Conservation (phyloP, 73 alveolate genomes). For the Tetrahymena elliotti region DNA sequence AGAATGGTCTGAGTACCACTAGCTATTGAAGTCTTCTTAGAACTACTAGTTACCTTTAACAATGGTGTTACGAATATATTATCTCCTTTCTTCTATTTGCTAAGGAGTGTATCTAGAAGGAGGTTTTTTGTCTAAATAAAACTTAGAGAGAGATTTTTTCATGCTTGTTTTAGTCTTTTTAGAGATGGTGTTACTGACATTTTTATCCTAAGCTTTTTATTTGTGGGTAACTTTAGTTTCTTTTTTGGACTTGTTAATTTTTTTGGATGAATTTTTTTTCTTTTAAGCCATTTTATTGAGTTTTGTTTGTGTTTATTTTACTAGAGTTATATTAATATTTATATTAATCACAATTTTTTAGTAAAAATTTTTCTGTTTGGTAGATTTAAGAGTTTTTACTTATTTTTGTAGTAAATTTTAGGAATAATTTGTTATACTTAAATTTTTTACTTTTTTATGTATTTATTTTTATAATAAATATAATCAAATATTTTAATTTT, state of each 20-base stretch:
- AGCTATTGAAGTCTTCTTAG: background rate
- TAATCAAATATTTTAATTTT: background rate
- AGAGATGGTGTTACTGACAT: background rate
- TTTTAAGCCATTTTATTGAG: background rate
- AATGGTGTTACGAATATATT: background rate
- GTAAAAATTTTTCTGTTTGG: background rate
- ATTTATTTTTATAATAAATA: background rate
- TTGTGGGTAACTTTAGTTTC: background rate
- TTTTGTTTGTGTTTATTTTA: background rate
- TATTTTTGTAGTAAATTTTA: background rate
- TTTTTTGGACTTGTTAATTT: background rate
- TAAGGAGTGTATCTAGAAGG: background rate
- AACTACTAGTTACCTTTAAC: background rate
- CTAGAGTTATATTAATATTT: background rate
- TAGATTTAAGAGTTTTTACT: background rate
- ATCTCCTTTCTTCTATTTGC: background rate
- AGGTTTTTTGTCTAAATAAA: background rate
- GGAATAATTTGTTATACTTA: background rate
- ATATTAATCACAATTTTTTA: background rate
- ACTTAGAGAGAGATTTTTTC: background rate
- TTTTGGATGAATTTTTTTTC: background rate
- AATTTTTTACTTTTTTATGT: background rate
- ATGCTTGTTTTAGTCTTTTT: background rate
- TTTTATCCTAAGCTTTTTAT: background rate
- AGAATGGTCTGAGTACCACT: background rate